phyloP scores from a whole-genome alignment of 2,329 filamentous ascomycete species.

The Incumbomyces delicatus region DNA sequence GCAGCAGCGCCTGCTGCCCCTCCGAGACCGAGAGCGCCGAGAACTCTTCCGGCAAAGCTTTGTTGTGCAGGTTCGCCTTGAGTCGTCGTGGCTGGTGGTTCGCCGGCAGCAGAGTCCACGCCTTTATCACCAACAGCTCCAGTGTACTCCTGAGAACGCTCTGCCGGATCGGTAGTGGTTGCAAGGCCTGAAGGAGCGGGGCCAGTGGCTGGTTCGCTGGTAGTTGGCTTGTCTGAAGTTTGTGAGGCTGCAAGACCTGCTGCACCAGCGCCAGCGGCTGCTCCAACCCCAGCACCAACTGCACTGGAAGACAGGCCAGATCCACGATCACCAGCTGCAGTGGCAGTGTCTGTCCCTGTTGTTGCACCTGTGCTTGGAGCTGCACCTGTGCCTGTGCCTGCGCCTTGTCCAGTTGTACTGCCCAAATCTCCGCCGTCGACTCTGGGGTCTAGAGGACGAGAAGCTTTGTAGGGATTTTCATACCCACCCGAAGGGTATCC shows the following conservation, averaged over 20 bases:
- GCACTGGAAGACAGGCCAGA: background rate
- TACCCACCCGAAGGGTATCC: constrained; percentile 3
- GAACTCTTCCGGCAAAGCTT: constrained; percentile 12
- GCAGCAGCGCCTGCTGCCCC: constrained; percentile 7
- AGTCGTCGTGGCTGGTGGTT: background rate
- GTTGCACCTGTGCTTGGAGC: no score
- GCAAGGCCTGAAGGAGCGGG: constrained; percentile 5
- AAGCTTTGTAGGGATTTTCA: constrained; percentile 11
- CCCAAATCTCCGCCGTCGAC: constrained; percentile 7
- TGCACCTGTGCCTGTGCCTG: background rate
- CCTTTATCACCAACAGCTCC: background rate
- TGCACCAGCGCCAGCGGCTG: background rate
- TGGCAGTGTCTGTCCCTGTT: no score
- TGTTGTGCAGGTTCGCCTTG: background rate
- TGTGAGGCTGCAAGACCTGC: background rate
- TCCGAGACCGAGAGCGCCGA: constrained; percentile 19
- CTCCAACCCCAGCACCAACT: background rate
- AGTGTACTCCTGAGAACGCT: constrained; percentile 2
- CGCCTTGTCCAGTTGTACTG: background rate
- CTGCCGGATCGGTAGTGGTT: constrained; percentile 7
- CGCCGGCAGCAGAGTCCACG: background rate
- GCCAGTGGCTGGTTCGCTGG: background rate
- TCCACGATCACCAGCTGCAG: no score
- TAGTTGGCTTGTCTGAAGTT: background rate
- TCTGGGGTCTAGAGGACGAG: constrained; percentile 9